Percentiles rank a stretch among this genome's conserved stretches.
Conservation (phyloP, 2,329 filamentous ascomycete species). For the Chalaropsis ovoidea region DNA sequence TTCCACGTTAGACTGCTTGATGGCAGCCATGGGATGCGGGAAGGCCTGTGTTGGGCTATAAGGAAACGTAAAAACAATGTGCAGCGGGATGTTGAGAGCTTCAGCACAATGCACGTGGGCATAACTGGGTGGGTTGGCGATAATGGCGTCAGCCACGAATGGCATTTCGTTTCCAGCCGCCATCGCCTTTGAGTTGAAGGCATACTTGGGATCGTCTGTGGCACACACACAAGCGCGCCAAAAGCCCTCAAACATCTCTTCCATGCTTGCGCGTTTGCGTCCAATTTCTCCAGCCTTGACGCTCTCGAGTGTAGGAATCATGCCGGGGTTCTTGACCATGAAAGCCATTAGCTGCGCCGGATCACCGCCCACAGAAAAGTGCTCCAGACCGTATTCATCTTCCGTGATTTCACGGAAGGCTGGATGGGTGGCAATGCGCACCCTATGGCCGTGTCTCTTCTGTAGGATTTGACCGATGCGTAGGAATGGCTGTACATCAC, state of each 20-base stretch:
- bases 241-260: slow-evolving; percentile 73
- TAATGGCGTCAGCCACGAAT: slow-evolving; percentile 69
- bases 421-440: slow-evolving; percentile 69
- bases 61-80: slow-evolving; percentile 84
- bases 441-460: slow-evolving; percentile 60
- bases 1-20: slow-evolving; percentile 63
- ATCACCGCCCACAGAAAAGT: slow-evolving; percentile 70
- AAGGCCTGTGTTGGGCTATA: slow-evolving; percentile 67
- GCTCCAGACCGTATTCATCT: slow-evolving; percentile 63
- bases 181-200: slow-evolving; percentile 54
- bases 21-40: slow-evolving; percentile 66
- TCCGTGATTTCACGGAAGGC: slow-evolving; percentile 62
- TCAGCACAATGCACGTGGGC: slow-evolving; percentile 73
- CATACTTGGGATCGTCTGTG: slow-evolving; percentile 57
- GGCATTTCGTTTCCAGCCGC: slow-evolving; percentile 36
- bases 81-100: slow-evolving; percentile 63
- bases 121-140: slow-evolving; percentile 71
- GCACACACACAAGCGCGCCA: slow-evolving; percentile 69
- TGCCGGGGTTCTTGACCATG: slow-evolving; percentile 75
- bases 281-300: slow-evolving; percentile 65
- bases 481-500: slow-evolving; percentile 72
- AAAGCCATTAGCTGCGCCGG: slow-evolving; percentile 76
- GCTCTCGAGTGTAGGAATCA: slow-evolving; percentile 64
- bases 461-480: slow-evolving; percentile 63
- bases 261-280: slow-evolving; percentile 57